Evolutionary conservation across 2,329 filamentous ascomycete species (phyloP).

Genomic region (Ceratocystis papillata): DNA sequence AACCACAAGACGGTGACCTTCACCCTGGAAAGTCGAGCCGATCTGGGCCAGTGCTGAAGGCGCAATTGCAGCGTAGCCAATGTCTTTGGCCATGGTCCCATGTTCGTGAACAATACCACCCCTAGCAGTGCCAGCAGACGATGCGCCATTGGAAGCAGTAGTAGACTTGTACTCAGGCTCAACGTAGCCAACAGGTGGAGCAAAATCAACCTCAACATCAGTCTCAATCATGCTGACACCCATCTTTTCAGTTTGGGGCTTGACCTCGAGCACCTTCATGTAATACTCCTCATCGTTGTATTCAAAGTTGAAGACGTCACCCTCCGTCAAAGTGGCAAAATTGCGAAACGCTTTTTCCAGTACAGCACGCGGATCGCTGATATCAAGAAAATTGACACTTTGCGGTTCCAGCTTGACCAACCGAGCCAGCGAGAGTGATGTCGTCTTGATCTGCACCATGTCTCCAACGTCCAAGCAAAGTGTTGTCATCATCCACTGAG

Average conservation of each 20-base stretch:
- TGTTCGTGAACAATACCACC: constrained; percentile 71
- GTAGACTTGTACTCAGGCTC: constrained; percentile 56
- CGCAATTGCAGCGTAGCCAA: constrained; percentile 88
- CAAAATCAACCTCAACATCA: constrained; percentile 92
- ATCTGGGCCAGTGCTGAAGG: constrained; percentile 59
- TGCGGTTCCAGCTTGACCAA: constrained; percentile 97
- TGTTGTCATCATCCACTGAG: constrained; percentile 96
- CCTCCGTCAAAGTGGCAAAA: constrained; percentile 85
- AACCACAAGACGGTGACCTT: constrained; percentile 65
- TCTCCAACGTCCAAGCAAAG: constrained; percentile 83
- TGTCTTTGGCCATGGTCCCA: constrained; percentile 93
- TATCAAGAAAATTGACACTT: constrained; percentile 85
- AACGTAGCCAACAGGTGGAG: constrained; percentile 84
- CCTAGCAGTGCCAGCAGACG: constrained; percentile 26
- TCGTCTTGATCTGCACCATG: constrained; percentile 88
- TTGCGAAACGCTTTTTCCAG: constrained; percentile 93
- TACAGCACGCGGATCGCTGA: constrained; percentile 93
- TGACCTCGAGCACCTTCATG: constrained; percentile 86
- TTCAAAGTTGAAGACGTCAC: constrained; percentile 88
- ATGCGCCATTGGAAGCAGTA: constrained; percentile 54
- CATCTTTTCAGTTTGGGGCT: constrained; percentile 71
- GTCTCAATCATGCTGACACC: constrained; percentile 93
- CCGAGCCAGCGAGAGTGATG: constrained; percentile 76
- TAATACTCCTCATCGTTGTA: constrained; percentile 94
- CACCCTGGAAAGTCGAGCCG: constrained; percentile 66